phyloP scores from a whole-genome alignment of 2,329 filamentous ascomycete genomes.

The Epichloe typhina region DNA sequence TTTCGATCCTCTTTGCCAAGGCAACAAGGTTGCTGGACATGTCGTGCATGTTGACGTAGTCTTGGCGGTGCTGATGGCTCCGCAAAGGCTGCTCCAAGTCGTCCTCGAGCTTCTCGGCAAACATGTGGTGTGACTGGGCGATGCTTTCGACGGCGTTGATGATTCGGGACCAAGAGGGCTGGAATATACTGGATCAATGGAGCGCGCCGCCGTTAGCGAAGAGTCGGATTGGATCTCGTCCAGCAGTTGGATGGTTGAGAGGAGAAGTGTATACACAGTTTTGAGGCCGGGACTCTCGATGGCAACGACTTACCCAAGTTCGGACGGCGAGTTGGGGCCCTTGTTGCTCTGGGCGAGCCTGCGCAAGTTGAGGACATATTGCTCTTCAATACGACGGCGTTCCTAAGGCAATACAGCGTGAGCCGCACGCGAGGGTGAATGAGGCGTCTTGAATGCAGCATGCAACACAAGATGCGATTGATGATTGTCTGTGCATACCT shows the following conservation, averaged over 20 bases:
- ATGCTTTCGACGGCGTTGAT: constrained; percentile 66
- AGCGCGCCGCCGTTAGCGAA: constrained; percentile 4
- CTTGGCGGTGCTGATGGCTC: constrained; percentile 58
- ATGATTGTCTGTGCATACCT: constrained; percentile 44
- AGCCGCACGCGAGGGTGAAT: not conserved
- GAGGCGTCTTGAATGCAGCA: not conserved
- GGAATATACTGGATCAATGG: constrained; percentile 56
- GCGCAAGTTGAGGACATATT: constrained; percentile 69
- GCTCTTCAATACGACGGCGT: constrained; percentile 80
- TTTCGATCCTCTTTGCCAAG: constrained; percentile 79
- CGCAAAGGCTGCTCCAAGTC: constrained; percentile 80
- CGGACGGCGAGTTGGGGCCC: constrained; percentile 60
- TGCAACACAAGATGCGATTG: not conserved
- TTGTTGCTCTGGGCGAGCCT: constrained; percentile 66
- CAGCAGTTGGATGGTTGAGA: not conserved
- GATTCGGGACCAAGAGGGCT: constrained; percentile 80
- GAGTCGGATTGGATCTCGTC: not conserved
- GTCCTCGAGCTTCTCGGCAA: constrained; percentile 70
- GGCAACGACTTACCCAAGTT: constrained; percentile 63
- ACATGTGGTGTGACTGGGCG: constrained; percentile 69
- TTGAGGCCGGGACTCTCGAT: not conserved
- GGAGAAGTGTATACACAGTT: not conserved
- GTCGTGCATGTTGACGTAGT: constrained; percentile 67
- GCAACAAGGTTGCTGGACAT: constrained; percentile 69
- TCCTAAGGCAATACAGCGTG: constrained; percentile 43